Percentiles rank a stretch among this genome's conserved stretches.
phyloP scores from a whole-genome alignment of 768 basidiomycete species.

The Kwoniella heveanensis region DNA sequence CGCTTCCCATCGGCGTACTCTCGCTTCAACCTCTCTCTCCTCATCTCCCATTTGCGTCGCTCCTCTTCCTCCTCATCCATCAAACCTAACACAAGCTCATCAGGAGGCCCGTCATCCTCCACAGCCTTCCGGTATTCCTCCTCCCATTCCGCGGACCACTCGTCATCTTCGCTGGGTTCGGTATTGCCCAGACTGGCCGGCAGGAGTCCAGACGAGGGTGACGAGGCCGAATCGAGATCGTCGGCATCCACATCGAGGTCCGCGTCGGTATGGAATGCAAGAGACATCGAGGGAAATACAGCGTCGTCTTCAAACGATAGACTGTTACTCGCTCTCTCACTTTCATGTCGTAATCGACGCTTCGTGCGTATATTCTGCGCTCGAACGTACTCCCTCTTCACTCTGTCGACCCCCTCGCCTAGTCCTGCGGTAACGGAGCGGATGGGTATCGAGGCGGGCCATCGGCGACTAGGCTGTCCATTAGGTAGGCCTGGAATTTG shows the following conservation, averaged over 20 bases:
- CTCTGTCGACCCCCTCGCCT: slow-evolving; percentile 41
- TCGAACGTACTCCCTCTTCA: slow-evolving; percentile 41
- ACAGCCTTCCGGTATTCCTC: slow-evolving; percentile 49
- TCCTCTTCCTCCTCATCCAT: slow-evolving; percentile 55
- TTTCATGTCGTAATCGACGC: slow-evolving; percentile 24
- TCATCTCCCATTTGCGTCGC: slow-evolving; percentile 29
- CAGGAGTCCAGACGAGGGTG: slow-evolving; percentile 22
- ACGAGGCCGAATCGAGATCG: slow-evolving; percentile 20
- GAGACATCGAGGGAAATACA: slow-evolving; percentile 30
- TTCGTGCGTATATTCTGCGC: slow-evolving; percentile 30
- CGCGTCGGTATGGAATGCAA: slow-evolving; percentile 1
- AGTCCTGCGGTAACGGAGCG: slow-evolving; percentile 39
- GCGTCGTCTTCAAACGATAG: slow-evolving; percentile 49
- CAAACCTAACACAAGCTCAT: slow-evolving; percentile 53
- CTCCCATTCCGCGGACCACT: slow-evolving; percentile 47
- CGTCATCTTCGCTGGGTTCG: slow-evolving; percentile 12
- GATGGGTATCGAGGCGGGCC: slow-evolving; percentile 39
- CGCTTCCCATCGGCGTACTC: slow-evolving; percentile 7
- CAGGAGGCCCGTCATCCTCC: slow-evolving; percentile 54
- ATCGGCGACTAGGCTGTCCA: slow-evolving; percentile 56
- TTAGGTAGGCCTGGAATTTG: slow-evolving; percentile 82
- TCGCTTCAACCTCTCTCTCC: slow-evolving; percentile 9
- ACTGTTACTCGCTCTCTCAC: slow-evolving; percentile 21
- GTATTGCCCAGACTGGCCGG: slow-evolving; percentile 20
- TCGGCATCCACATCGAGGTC: slow-evolving; percentile 13